phyloP scores from a whole-genome alignment of 192 early-diverging fungal genomes.

The Dimargaris cristalligena region DNA sequence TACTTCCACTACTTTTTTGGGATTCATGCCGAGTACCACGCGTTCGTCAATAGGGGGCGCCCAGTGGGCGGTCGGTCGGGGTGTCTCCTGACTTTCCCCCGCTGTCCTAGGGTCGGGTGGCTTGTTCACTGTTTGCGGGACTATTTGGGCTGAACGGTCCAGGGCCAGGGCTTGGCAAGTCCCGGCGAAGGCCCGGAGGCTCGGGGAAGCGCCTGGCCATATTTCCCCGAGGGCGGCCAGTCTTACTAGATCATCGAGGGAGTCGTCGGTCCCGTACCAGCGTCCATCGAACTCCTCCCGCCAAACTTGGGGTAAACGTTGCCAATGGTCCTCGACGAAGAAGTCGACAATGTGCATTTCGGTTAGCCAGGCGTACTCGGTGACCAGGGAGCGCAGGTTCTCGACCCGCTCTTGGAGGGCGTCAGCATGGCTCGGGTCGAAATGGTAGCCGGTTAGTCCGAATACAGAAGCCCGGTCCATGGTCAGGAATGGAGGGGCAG shows the following conservation, averaged over 20 bases:
- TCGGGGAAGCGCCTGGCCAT: not conserved
- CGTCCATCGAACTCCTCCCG: slow-evolving; percentile 15
- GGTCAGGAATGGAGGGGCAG: too few relatives aligned
- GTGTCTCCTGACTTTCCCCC: too few relatives aligned
- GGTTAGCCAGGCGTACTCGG: slow-evolving; percentile 15
- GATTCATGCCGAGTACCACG: slow-evolving; percentile 25
- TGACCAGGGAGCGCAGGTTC: not conserved
- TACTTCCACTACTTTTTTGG: slow-evolving; percentile 27
- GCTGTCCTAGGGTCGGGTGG: too few relatives aligned
- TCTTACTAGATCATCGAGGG: slow-evolving; percentile 14
- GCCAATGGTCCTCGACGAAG: slow-evolving; percentile 20
- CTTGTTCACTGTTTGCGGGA: too few relatives aligned
- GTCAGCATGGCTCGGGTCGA: not conserved
- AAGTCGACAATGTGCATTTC: slow-evolving; percentile 26
- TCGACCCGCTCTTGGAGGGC: not conserved
- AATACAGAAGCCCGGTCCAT: not conserved
- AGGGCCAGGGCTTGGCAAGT: not conserved
- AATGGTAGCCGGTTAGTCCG: not conserved
- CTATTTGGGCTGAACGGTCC: not conserved
- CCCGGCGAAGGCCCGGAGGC: slow-evolving; percentile 16
- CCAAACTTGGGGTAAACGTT: slow-evolving; percentile 20
- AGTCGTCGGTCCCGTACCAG: slow-evolving; percentile 4
- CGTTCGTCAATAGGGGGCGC: slow-evolving; percentile 10
- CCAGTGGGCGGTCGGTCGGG: not conserved
- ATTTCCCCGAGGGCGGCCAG: slow-evolving; percentile 13